phyloP scores from a whole-genome alignment of 495 filamentous ascomycete genomes.

The Penicillium coprophilum region DNA sequence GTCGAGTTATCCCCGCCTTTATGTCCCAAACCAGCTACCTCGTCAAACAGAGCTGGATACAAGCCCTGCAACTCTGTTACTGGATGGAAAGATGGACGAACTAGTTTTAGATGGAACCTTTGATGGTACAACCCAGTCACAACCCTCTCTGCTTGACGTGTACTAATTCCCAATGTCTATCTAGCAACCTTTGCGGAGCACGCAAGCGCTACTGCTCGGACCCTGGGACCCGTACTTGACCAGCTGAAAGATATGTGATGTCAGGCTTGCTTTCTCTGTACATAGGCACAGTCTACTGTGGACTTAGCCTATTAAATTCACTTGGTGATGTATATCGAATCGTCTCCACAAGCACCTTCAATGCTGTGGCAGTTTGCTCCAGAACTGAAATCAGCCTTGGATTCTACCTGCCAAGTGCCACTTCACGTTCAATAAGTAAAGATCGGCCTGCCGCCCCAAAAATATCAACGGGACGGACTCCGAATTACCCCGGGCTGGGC shows the following conservation, averaged over 20 bases:
- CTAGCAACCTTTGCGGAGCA: slow-evolving; percentile 32
- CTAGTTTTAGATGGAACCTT: slow-evolving; percentile 33
- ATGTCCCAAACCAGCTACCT: slow-evolving; percentile 29
- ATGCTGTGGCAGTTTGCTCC: too few species aligned
- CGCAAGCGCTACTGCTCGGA: slow-evolving; percentile 24
- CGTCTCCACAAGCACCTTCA: too few species aligned
- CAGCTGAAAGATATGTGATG: slow-evolving; percentile 35
- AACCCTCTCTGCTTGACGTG: slow-evolving; percentile 11
- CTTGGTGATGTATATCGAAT: too few species aligned
- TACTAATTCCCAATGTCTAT: slow-evolving; percentile 22
- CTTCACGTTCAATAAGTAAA: too few species aligned
- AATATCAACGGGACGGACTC: too few species aligned
- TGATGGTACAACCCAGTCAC: slow-evolving; percentile 26
- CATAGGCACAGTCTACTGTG: too few species aligned
- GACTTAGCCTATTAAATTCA: too few species aligned
- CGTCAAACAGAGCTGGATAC: slow-evolving; percentile 30
- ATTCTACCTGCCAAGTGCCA: too few species aligned
- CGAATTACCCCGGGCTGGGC: too few species aligned
- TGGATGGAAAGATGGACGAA: slow-evolving; percentile 33
- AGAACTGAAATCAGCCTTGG: too few species aligned
- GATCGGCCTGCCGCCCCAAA: too few species aligned
- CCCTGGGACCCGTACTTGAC: slow-evolving; percentile 23
- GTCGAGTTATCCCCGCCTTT: slow-evolving; percentile 34
- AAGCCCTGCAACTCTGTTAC: slow-evolving; percentile 35
- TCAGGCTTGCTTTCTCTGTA: slow-evolving; percentile 10